phyloP scores from a whole-genome alignment of 2,329 filamentous ascomycete species.

The Colletotrichum tanaceti region DNA sequence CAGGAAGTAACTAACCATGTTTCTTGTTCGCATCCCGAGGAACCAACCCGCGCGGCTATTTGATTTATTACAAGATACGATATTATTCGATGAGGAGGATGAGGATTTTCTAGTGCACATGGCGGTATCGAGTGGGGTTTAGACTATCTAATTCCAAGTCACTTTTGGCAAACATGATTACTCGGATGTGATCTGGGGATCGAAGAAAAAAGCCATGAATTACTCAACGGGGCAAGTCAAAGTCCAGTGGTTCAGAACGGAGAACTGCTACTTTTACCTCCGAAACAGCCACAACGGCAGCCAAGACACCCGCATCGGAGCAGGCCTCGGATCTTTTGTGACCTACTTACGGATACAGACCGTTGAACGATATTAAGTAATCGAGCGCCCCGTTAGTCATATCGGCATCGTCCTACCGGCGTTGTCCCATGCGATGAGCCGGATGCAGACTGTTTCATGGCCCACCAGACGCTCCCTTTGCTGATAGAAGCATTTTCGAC shows the following conservation, averaged over 20 bases:
- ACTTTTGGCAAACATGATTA: not conserved
- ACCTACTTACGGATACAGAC: no score
- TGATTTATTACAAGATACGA: not conserved
- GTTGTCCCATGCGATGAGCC: not conserved
- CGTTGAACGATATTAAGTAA: conserved; percentile 1
- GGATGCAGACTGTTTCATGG: not conserved
- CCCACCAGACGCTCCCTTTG: no score
- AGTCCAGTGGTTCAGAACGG: not conserved
- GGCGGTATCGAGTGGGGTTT: no score
- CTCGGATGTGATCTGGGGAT: not conserved
- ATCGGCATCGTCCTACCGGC: not conserved
- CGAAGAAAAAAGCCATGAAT: not conserved
- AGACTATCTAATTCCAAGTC: not conserved
- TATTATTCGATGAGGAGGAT: not conserved
- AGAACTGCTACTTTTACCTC: not conserved
- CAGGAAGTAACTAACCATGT: no score
- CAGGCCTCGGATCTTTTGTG: not conserved
- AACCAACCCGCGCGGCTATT: not conserved
- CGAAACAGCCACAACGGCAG: not conserved
- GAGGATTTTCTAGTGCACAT: not conserved
- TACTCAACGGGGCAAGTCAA: not conserved
- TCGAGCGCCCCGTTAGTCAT: conserved; percentile 12
- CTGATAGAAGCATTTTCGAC: not conserved
- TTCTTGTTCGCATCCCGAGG: not conserved
- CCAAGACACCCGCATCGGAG: not conserved